phyloP scores from a whole-genome alignment of 805 yeast species.

The Candida easanensis region DNA sequence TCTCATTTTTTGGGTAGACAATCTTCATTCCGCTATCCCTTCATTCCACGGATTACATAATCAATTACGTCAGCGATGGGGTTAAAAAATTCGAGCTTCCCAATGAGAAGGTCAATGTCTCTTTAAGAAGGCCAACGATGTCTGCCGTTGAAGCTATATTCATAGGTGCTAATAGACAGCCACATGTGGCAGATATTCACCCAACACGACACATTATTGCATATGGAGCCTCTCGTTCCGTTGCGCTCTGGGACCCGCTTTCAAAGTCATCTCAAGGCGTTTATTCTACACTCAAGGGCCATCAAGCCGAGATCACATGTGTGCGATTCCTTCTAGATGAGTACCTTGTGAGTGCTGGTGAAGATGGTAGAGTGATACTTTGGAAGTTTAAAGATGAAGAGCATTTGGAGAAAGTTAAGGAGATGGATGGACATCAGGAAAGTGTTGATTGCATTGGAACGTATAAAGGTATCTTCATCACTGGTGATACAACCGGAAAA shows the following conservation, averaged over 20 bases:
- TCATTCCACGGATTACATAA: too few species aligned
- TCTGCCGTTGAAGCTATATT: constrained; percentile 50
- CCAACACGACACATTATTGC: constrained; percentile 45
- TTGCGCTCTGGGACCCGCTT: constrained; percentile 71
- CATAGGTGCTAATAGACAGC: constrained; percentile 70
- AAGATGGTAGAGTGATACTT: constrained; percentile 58
- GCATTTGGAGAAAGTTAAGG: constrained; percentile 25
- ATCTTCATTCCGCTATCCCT: too few species aligned
- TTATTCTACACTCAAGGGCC: constrained; percentile 55
- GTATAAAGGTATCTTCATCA: constrained; percentile 39
- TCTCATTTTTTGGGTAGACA: too few species aligned
- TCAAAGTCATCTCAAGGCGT: constrained; percentile 43
- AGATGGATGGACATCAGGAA: constrained; percentile 38
- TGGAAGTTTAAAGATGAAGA: constrained; percentile 44
- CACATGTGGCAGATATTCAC: constrained; percentile 55
- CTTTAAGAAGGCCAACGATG: constrained; percentile 14
- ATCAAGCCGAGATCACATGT: constrained; percentile 60
- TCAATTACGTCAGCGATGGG: background rate
- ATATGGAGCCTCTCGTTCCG: constrained; percentile 63
- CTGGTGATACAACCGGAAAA: constrained; percentile 66
- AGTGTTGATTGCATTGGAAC: constrained; percentile 54
- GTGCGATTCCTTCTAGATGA: constrained; percentile 53
- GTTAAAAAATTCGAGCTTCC: background rate
- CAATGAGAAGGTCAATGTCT: too few species aligned
- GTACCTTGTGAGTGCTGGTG: constrained; percentile 58